Evolutionary conservation across 2,329 filamentous ascomycete genomes (phyloP).

Genomic region (Thermochaetoides dissita): DNA sequence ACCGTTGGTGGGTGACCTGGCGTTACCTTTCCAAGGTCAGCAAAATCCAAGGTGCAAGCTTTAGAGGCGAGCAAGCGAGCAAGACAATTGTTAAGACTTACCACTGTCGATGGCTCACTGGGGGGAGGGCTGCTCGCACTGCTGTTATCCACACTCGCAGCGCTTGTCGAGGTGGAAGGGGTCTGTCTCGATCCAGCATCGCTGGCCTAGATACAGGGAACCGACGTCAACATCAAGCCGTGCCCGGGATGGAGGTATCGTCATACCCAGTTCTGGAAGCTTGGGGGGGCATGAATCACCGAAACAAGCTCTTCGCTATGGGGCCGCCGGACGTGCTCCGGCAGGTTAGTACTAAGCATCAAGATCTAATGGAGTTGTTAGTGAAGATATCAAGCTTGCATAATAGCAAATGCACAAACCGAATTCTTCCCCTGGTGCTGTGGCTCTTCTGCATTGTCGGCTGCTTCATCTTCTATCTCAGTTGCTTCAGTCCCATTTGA

Average conservation of each 20-base stretch:
- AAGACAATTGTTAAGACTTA: constrained; percentile 12
- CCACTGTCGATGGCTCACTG: constrained; percentile 24
- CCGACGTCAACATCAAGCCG: constrained; percentile 1
- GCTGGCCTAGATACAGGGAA: constrained; percentile 26
- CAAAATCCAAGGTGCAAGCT: no score
- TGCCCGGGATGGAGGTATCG: background rate
- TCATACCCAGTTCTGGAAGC: constrained; percentile 66
- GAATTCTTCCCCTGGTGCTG: constrained; percentile 14
- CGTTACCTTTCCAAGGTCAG: constrained; percentile 1
- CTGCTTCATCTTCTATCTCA: constrained; percentile 69
- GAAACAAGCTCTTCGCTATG: constrained; percentile 69
- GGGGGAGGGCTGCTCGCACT: constrained; percentile 22
- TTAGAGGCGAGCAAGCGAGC: no score
- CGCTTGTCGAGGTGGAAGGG: constrained; percentile 14
- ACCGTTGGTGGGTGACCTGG: constrained; percentile 46
- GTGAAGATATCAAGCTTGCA: no score
- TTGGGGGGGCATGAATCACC: constrained; percentile 79
- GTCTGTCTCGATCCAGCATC: constrained; percentile 18
- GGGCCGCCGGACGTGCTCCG: constrained; percentile 41
- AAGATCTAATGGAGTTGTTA: constrained; percentile 8
- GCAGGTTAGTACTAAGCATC: constrained; percentile 42
- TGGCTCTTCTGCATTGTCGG: constrained; percentile 35
- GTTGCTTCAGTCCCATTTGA: constrained; percentile 73
- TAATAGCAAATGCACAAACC: constrained; percentile 8
- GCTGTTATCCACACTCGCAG: constrained; percentile 20